These are phyloP conservation scores for Termitomyces sp. DNA, from an alignment of 768 basidiomycete genomes.

Conservation along the genomic window DNA sequence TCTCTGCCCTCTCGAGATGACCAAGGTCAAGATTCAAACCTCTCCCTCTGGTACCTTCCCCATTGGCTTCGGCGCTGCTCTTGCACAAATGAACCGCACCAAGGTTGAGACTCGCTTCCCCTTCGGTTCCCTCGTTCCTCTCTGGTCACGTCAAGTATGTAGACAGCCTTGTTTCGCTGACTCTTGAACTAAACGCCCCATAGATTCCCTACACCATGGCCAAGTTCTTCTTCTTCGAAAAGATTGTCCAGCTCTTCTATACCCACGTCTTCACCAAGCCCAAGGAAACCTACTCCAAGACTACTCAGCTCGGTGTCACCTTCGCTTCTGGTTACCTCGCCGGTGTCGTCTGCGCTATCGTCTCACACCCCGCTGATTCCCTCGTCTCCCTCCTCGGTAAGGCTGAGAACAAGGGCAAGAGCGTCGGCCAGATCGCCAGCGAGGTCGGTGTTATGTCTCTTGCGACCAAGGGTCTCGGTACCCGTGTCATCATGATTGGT, in stretches of 20 bases:
- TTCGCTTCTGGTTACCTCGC: slow-evolving; percentile 91
- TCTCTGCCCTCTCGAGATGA: slow-evolving; percentile 93
- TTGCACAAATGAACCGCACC: slow-evolving; percentile 63
- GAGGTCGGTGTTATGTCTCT: slow-evolving; percentile 65
- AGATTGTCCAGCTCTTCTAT: slow-evolving; percentile 83
- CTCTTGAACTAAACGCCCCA: not conserved
- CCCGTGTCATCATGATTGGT: slow-evolving; percentile 84
- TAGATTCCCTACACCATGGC: slow-evolving; percentile 99
- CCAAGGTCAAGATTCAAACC: slow-evolving; percentile 89
- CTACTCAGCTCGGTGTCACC: slow-evolving; percentile 85
- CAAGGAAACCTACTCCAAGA: slow-evolving; percentile 74
- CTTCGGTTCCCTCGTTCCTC: slow-evolving; percentile 79
- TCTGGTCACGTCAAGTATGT: slow-evolving; percentile 81
- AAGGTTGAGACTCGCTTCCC: slow-evolving; percentile 75
- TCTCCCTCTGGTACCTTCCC: slow-evolving; percentile 74
- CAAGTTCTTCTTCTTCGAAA: slow-evolving; percentile 96
- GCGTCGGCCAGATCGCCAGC: slow-evolving; percentile 58
- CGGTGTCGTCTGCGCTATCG: slow-evolving; percentile 93
- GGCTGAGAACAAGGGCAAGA: slow-evolving; percentile 78
- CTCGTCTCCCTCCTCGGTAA: slow-evolving; percentile 94
- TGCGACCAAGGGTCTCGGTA: slow-evolving; percentile 83
- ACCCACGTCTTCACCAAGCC: slow-evolving; percentile 79
- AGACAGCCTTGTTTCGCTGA: not conserved
- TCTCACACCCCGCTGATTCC: slow-evolving; percentile 95
- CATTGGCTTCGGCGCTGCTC: slow-evolving; percentile 63